phyloP scores from a whole-genome alignment of 2,329 filamentous ascomycete genomes.

The Aotearoamyces nothofagi region DNA sequence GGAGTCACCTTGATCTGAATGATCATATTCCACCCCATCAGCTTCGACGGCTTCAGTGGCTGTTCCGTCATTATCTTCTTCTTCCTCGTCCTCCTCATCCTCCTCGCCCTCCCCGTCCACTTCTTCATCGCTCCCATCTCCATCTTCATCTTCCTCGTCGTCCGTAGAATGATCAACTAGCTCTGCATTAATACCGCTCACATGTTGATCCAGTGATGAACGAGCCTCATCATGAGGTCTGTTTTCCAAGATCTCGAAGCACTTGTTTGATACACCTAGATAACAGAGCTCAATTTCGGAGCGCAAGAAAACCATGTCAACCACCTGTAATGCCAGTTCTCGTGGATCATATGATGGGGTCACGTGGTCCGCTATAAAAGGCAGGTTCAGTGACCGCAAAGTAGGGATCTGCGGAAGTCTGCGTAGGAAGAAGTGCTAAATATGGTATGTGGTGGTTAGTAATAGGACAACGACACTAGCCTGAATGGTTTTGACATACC shows the following conservation, averaged over 20 bases:
- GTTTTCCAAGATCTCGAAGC: conserved; percentile 66
- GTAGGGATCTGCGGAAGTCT: conserved; percentile 55
- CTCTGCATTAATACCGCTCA: conserved; percentile 20
- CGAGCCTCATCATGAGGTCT: conserved; percentile 27
- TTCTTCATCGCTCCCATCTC: conserved; percentile 23
- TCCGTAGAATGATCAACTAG: conserved; percentile 22
- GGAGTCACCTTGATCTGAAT: conserved; percentile 28
- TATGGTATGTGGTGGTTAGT: conserved; percentile 8
- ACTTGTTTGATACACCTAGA: conserved; percentile 61
- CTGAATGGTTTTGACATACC: conserved; percentile 33
- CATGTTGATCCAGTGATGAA: conserved; percentile 11
- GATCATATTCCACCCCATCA: conserved; percentile 21
- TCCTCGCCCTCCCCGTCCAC: conserved; percentile 32
- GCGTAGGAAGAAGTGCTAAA: conserved; percentile 64
- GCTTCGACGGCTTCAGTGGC: conserved; percentile 19
- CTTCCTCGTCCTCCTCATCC: conserved; percentile 27
- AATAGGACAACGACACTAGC: conserved; percentile 6
- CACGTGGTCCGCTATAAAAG: conserved; percentile 48
- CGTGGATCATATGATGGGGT: conserved; percentile 39
- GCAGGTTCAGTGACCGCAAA: conserved; percentile 56
- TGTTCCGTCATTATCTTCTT: conserved; percentile 22
- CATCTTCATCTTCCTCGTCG: conserved; percentile 30
- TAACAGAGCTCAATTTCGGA: conserved; percentile 67
- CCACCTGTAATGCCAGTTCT: conserved; percentile 61
- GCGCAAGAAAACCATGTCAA: conserved; percentile 63